phyloP scores from a whole-genome alignment of 345 rosid species.

The Bretschneidera sinensis region DNA sequence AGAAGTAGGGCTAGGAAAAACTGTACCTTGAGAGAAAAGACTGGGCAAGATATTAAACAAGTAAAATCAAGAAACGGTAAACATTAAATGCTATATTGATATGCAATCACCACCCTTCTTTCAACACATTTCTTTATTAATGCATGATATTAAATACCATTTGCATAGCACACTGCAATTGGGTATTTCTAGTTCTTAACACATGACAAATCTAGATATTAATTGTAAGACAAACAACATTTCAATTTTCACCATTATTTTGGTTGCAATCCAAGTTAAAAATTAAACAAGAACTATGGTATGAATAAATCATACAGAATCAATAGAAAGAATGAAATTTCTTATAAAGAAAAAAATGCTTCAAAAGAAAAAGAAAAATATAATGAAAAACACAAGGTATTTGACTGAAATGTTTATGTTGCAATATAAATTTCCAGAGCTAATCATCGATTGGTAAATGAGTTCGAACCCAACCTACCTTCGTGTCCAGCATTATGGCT shows the following conservation, averaged over 20 bases:
- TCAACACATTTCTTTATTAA: neutral
- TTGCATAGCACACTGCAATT: no score
- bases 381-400: neutral
- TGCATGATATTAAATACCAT: neutral
- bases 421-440: neutral
- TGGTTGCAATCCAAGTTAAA: neutral
- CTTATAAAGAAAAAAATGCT: neutral
- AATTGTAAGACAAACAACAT: neutral
- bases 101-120: no score
- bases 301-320: neutral
- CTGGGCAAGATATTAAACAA: no score
- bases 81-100: no score
- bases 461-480: constrained; percentile 40
- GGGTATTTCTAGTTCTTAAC: neutral
- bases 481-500: constrained; percentile 91
- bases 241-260: neutral
- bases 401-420: neutral
- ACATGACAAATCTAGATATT: neutral
- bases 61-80: no score
- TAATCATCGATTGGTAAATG: neutral
- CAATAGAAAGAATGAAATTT: neutral
- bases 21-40: no score
- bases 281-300: neutral
- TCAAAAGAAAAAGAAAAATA: neutral
- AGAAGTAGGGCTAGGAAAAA: neutral